Conservation (phyloP, 345 rosid species). For the Iberis pinnata region DNA sequence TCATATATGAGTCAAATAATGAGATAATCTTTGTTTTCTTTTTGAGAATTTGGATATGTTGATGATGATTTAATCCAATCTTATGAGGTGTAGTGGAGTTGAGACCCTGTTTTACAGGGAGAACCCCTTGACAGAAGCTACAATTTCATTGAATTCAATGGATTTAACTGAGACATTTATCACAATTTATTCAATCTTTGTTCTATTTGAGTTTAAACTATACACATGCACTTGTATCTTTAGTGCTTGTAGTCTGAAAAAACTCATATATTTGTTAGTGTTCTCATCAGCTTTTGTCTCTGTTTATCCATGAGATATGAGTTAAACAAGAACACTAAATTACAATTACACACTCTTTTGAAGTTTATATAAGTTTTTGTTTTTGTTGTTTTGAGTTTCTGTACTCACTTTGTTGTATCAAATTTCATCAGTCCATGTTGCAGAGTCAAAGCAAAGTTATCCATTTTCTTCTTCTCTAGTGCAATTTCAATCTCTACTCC, state of each 20-base stretch:
- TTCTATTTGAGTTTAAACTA: slow-evolving; percentile 21
- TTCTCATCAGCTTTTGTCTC: slow-evolving; percentile 19
- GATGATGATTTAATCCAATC: slow-evolving; percentile 42
- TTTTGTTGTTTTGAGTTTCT: not conserved
- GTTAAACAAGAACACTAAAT: slow-evolving; percentile 22
- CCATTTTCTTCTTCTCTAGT: slow-evolving; percentile 7
- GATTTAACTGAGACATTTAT: slow-evolving; percentile 40
- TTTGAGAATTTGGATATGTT: not conserved
- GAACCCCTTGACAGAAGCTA: slow-evolving; percentile 57
- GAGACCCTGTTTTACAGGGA: slow-evolving; percentile 40
- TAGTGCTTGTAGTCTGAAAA: slow-evolving; percentile 26
- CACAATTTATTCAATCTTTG: not conserved
- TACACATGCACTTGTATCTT: slow-evolving; percentile 13
- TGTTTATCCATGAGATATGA: not conserved
- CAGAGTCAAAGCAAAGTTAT: not conserved
- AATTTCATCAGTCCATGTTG: not conserved
- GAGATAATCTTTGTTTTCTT: no score
- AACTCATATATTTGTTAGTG: slow-evolving; percentile 10
- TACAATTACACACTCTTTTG: not conserved
- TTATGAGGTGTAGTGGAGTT: slow-evolving; percentile 49
- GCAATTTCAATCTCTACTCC: slow-evolving; percentile 25
- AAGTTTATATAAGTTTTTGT: not conserved
- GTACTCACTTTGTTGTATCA: not conserved
- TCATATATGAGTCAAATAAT: slow-evolving; percentile 41
- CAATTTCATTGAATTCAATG: slow-evolving; percentile 27